These are phyloP conservation scores for Tricladium varicosporioides DNA, from an alignment of 2,329 filamentous ascomycete species.

Conservation along the genomic window DNA sequence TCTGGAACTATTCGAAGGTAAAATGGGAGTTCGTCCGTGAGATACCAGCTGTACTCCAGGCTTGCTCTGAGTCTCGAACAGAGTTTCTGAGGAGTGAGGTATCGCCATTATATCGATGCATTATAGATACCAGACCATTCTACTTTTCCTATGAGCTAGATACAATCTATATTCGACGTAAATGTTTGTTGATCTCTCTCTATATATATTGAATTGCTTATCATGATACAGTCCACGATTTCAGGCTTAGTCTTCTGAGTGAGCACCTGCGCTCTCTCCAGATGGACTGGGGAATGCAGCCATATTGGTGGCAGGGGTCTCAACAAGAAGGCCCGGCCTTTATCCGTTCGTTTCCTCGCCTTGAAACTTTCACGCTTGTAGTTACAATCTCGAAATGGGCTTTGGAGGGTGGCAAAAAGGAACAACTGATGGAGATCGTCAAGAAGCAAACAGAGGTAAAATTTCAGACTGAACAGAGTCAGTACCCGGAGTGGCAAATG, in stretches of 20 bases:
- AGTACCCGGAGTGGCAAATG: neutral
- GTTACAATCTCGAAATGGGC: neutral
- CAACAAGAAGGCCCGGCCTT: neutral
- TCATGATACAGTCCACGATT: neutral
- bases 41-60: neutral
- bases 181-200: neutral
- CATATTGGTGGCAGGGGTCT: neutral
- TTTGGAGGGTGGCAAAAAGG: neutral
- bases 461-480: neutral
- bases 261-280: neutral
- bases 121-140: neutral
- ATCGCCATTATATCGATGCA: neutral
- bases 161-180: neutral
- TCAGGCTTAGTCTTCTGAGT: neutral
- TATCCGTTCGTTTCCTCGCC: neutral
- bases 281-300: neutral
- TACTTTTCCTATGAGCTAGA: neutral
- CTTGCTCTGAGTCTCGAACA: neutral
- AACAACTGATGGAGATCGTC: neutral
- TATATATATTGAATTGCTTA: neutral
- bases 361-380: neutral
- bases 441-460: neutral
- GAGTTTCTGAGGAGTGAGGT: neutral
- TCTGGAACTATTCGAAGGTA: neutral
- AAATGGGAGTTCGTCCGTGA: neutral